Percentiles rank a stretch among this genome's conserved stretches.
Evolutionary conservation across 768 basidiomycete genomes (phyloP).

Genomic region (Flagelloscypha sp.): DNA sequence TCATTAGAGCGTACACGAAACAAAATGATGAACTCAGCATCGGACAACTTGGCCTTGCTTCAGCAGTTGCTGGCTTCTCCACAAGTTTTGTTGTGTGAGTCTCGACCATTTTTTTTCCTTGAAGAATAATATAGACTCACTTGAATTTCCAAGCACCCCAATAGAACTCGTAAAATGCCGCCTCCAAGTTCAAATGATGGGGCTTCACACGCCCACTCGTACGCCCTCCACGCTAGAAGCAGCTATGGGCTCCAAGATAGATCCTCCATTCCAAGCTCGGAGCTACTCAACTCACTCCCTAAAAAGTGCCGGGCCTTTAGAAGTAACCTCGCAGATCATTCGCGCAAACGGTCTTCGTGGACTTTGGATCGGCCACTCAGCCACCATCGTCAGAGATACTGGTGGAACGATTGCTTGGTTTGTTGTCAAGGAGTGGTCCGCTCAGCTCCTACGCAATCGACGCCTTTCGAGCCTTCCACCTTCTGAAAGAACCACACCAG

Average conservation of each 20-base stretch:
- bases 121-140: neutral
- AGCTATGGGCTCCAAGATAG: too few relatives aligned
- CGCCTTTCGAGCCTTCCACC: slow-evolving; percentile 21
- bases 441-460: slow-evolving; percentile 47
- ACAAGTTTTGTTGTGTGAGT: slow-evolving; percentile 62
- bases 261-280: too few relatives aligned
- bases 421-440: slow-evolving; percentile 72
- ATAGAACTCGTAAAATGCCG: slow-evolving; percentile 74
- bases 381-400: slow-evolving; percentile 87
- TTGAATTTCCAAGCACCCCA: slow-evolving; percentile 42
- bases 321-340: too few relatives aligned
- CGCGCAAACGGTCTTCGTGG: slow-evolving; percentile 67
- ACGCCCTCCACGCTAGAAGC: too few relatives aligned
- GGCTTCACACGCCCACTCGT: too few relatives aligned
- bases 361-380: slow-evolving; percentile 95
- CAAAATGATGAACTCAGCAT: slow-evolving; percentile 28
- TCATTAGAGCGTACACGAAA: slow-evolving; percentile 24
- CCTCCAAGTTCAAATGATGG: slow-evolving; percentile 71
- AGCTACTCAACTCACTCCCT: too few relatives aligned
- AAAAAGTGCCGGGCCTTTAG: too few relatives aligned
- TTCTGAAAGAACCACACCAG: slow-evolving; percentile 1
- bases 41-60: slow-evolving; percentile 48
- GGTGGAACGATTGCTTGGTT: slow-evolving; percentile 93
- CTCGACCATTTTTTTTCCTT: neutral
- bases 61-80: slow-evolving; percentile 55